phyloP scores from a whole-genome alignment of 148 eudicot species.

The Cornus florida region DNA sequence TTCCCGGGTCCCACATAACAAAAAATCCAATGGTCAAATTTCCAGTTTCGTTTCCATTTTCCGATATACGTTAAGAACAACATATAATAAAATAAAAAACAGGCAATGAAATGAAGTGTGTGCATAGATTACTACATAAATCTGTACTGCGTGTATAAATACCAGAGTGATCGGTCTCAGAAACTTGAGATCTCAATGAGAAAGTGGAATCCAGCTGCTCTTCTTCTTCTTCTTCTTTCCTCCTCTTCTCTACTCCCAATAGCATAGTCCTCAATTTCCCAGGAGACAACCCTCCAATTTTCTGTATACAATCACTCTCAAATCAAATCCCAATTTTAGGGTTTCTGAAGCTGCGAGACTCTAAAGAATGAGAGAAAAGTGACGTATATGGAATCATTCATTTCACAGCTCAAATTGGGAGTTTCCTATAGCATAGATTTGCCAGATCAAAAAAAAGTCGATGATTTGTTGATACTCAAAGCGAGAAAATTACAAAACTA shows the following conservation, averaged over 20 bases:
- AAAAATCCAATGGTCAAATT: no score
- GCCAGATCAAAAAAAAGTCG: slow-evolving; percentile 17
- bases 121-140: background rate
- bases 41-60: background rate
- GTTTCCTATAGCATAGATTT: slow-evolving; percentile 6
- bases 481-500: background rate
- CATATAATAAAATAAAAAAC: background rate
- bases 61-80: background rate
- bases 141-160: background rate
- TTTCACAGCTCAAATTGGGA: background rate
- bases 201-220: slow-evolving; percentile 35
- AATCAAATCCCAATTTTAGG: background rate
- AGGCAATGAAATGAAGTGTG: background rate
- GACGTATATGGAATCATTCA: background rate
- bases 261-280: slow-evolving; percentile 59
- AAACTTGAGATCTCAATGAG: slow-evolving; percentile 30
- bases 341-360: background rate
- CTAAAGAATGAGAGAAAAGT: background rate
- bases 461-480: background rate
- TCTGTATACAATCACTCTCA: slow-evolving; percentile 5
- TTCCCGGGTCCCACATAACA: background rate
- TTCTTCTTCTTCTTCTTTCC: slow-evolving; percentile 31
- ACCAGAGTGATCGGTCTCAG: slow-evolving; percentile 34
- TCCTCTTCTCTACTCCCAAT: slow-evolving; percentile 50
- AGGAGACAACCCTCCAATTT: slow-evolving; percentile 31